Base-by-base conservation (phyloP, 2,329 filamentous ascomycete genomes). In the Monilinia polystroma region DNA sequence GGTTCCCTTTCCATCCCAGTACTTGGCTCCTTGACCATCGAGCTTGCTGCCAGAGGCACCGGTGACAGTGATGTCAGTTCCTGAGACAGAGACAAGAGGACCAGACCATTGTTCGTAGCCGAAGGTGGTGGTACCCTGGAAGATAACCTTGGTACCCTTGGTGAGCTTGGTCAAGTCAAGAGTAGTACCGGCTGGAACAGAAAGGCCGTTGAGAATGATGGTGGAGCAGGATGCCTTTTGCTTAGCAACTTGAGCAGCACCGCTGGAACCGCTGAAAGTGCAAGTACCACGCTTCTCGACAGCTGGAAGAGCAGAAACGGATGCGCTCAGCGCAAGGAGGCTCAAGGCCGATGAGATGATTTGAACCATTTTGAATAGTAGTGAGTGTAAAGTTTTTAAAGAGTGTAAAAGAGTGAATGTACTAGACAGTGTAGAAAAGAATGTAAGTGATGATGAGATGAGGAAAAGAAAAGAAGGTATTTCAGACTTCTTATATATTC, bases 51-150 rank as follows among this genome's bases (percentile, higher is more conserved):
- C 74, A 1, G 66, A 32, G 2, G 72, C 71, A 29, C 74, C 74
- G n/a, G 63, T 70, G 4, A 75, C 69, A 41, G 49, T 58, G 35
- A 75, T 74, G 29, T 69, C 38, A 10, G 67, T 67, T 62, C 73
- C 74, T 14, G 71, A 73, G 41, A 75, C 67, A 14, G 71, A 81
- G 72, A 91, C 81, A 18, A 91, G 80, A 55, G 88, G 88, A 0
- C 88, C 88, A 1, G 76, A 75, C 88, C 87, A 90, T 72, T 88
- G 84, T 69, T 85, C 79, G 78, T 89, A 90, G 26, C 81, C 87
- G 73, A 88, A 91, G 64, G 84, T 86, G n/a, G 88, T 90, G 18
- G 80, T 84, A 54, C 88, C 89, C 67, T 85, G 76, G 77, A 90
- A 90, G 71, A 83, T 84, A 69, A 90, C 81, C 66, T 76, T 23